Base-by-base conservation (phyloP, 2,329 filamentous ascomycete species). In the Fusarium algeriense region DNA sequence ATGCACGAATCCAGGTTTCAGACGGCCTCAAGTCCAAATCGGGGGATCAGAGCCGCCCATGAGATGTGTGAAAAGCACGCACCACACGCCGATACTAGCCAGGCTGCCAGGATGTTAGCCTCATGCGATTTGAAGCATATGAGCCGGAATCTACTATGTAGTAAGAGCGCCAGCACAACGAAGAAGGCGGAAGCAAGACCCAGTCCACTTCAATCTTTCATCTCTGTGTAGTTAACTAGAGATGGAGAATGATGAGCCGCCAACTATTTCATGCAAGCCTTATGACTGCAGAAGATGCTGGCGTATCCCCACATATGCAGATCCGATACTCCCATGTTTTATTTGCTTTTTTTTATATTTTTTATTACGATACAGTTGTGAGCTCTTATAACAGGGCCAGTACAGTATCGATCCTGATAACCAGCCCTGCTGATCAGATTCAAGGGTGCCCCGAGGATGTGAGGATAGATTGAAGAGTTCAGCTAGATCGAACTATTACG, bases 1-100 rank as follows among this genome's bases (percentile, higher is more conserved):
- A 69, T 70, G 69, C 62, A 58, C 63, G 55, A 48, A n/a, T 38
- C n/a, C 38, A 67, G 69, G 61, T 50, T 64, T 49, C 43, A 56
- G 52, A 43, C 75, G 72, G 75, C 28, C 48, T 67, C 54, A 52
- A 63, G 60, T 67, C 72, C 73, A 59, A 76, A 77, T 74, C 60
- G 56, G 72, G 75, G 57, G 46, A 67, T 41, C 34, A 57, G 54
- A 57, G 64, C 75, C 75, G 75, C 55, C 64, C 43, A 60, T 62
- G 55, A 69, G 60, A 55, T 45, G 54, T 49, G 44, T 52, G 20
- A 62, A 61, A 70, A 68, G 73, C 72, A 73, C 70, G 65, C 54
- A 64, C 75, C 75, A 69, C 35, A 49, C 49, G 43, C 66, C 30
- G 72, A 71, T 66, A 65, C 68, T 66, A 67, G 64, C 64, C 48